These are phyloP conservation scores for Plasmodium billcollinsi DNA, from an alignment of 169 alveolate genomes.

Conservation along the genomic window DNA sequence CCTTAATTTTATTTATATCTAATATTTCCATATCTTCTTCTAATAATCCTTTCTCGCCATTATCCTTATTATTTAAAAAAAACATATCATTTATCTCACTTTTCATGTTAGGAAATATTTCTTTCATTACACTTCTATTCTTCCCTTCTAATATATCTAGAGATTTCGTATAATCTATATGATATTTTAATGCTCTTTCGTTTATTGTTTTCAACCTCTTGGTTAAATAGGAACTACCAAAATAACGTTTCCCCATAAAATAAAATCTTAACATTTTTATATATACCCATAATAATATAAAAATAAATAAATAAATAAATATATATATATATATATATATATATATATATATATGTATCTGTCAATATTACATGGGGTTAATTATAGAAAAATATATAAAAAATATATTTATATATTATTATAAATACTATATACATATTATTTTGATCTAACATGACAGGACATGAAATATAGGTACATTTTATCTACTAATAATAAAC, in stretches of 20 bases:
- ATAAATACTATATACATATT: too few species aligned
- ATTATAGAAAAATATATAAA: too few species aligned
- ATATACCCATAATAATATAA: too few species aligned
- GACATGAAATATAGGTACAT: too few species aligned
- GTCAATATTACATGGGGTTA: too few species aligned
- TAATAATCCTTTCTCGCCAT: not conserved
- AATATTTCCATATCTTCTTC: constrained; percentile 21
- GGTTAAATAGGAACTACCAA: constrained; percentile 70
- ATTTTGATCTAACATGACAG: too few species aligned
- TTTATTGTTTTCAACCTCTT: constrained; percentile 65
- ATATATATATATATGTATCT: not conserved
- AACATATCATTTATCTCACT: constrained; percentile 75
- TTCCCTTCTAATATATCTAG: constrained; percentile 72
- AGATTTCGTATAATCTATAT: constrained; percentile 67
- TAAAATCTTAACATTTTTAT: constrained; percentile 1
- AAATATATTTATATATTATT: too few species aligned
- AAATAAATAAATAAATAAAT: not conserved
- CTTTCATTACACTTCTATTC: constrained; percentile 74
- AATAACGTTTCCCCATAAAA: constrained; percentile 21
- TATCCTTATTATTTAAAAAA: constrained; percentile 33
- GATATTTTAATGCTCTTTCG: constrained; percentile 69
- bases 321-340: not conserved
- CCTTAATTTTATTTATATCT: constrained; percentile 6
- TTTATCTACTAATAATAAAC: too few species aligned
- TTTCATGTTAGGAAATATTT: constrained; percentile 68